A percentile compares a stretch with the other conserved stretches of the same genome.
Conservation (phyloP, 768 basidiomycete species). For the Baorangia bicolor region DNA sequence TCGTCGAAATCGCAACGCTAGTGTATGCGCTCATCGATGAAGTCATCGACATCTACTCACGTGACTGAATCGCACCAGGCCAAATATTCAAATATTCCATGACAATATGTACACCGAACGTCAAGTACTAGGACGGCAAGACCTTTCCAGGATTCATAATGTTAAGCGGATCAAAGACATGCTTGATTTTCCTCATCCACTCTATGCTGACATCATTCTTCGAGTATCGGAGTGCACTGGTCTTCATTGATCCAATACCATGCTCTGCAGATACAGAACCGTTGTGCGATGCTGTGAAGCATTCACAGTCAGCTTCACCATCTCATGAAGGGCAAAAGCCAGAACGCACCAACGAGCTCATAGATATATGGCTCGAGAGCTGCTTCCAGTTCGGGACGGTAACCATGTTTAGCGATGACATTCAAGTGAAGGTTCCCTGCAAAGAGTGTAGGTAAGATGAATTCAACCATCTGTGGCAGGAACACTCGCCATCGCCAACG, state of each 20-base stretch:
- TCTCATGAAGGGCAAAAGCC: background rate
- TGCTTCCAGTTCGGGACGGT: constrained; percentile 78
- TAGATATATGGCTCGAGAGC: constrained; percentile 95
- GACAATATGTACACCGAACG: background rate
- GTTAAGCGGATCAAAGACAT: constrained; percentile 83
- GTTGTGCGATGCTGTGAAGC: constrained; percentile 57
- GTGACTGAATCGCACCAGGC: background rate
- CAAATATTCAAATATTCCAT: background rate
- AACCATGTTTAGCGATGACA: constrained; percentile 71
- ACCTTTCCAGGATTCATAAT: constrained; percentile 95
- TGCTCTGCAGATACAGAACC: constrained; percentile 98
- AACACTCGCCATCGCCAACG: constrained; percentile 83
- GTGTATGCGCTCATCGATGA: constrained; percentile 8
- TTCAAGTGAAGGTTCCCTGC: constrained; percentile 94
- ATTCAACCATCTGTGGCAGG: background rate
- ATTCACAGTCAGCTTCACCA: background rate
- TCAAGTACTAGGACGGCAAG: constrained; percentile 34
- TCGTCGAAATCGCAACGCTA: background rate
- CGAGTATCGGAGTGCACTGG: constrained; percentile 83
- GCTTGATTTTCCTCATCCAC: constrained; percentile 89
- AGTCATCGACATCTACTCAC: background rate
- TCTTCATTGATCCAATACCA: constrained; percentile 95
- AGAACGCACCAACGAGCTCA: constrained; percentile 74
- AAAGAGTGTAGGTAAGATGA: constrained; percentile 1
- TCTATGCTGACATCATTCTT: constrained; percentile 78